Evolutionary conservation across 352 stramenopile species (phyloP).

Genomic region (Blastocystis sp.): DNA sequence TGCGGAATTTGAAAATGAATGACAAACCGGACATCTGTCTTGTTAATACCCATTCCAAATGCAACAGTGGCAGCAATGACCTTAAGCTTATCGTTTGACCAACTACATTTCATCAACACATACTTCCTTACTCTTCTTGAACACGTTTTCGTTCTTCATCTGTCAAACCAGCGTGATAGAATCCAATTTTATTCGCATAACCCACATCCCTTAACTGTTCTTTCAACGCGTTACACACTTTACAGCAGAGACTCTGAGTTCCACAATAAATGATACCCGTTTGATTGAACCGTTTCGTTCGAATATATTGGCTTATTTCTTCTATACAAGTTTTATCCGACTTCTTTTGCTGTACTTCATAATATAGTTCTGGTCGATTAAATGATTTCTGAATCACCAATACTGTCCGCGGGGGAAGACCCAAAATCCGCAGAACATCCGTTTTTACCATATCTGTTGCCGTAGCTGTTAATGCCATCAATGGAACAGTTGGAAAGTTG

Average conservation of each 20-base stretch:
- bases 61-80: conserved; percentile 89
- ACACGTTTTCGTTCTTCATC: conserved; percentile 73
- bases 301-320: conserved; percentile 19
- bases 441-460: conserved; percentile 75
- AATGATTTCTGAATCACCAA: conserved; percentile 75
- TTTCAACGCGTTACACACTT: conserved; percentile 46
- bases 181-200: conserved; percentile 68
- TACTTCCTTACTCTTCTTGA: conserved; percentile 72
- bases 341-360: conserved; percentile 79
- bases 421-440: conserved; percentile 32
- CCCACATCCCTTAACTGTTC: neutral
- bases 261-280: conserved; percentile 69
- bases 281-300: conserved; percentile 20
- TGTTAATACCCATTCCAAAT: conserved; percentile 95
- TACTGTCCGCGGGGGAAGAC: neutral
- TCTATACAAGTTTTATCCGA: neutral
- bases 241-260: conserved; percentile 46
- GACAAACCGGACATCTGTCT: conserved; percentile 88
- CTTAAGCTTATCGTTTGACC: conserved; percentile 71
- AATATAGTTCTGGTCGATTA: conserved; percentile 83
- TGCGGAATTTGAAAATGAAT: conserved; percentile 89
- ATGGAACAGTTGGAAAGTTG: conserved; percentile 67
- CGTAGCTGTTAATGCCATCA: conserved; percentile 88
- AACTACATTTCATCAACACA: neutral
- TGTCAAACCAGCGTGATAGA: conserved; percentile 77